Base-by-base conservation (phyloP, 257 asterid genomes). In the Primulina tabacum region DNA sequence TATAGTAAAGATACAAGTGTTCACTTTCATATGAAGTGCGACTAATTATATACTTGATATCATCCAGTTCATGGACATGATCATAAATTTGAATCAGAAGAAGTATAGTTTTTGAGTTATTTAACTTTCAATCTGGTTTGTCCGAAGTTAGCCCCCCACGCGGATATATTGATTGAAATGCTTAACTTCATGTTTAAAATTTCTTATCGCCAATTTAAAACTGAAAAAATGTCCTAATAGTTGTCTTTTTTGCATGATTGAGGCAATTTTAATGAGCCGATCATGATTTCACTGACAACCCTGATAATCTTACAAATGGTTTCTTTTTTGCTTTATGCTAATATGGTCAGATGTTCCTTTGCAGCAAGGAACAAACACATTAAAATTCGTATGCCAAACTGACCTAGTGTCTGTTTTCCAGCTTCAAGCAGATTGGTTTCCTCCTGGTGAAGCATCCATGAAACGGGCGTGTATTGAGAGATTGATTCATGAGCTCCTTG, bases 401-500 rank as follows among this genome's bases (percentile, higher is more conserved):
- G 71, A 55, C 70, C 29, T 18, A 24, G 47, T 68, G 38, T 56
- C 29, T 37, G 18, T 43, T 70, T 81, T 83, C 52, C 94, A 86
- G 95, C 95, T 87, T 63, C 84, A 77, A 69, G 72, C 73, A 8
- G 83, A 83, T 81, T 93, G 99, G 99, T 93, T 93, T 75, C 95
- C 88, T 29, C 83, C 94, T 21, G 76, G 77, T 55, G 99, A 90
- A 73, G 95, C 96, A 78, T 90, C 90, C 18, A 53, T 85, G 64
- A 93, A 90, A 77, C 84, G 99, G 57, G 78, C 81, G 72, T 84
- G 67, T 61, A 83, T 93, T 56, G 92, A 87, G 80, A 85, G 81
- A 77, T 75, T 93, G 80, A 87, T 93, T 73, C 76, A 77, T 72
- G 77, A 73, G 71, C 90, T 93, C 68, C 86, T 85, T 35, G 82